Conservation (phyloP, 2,329 filamentous ascomycete species). For the Juglanconis sp. region DNA sequence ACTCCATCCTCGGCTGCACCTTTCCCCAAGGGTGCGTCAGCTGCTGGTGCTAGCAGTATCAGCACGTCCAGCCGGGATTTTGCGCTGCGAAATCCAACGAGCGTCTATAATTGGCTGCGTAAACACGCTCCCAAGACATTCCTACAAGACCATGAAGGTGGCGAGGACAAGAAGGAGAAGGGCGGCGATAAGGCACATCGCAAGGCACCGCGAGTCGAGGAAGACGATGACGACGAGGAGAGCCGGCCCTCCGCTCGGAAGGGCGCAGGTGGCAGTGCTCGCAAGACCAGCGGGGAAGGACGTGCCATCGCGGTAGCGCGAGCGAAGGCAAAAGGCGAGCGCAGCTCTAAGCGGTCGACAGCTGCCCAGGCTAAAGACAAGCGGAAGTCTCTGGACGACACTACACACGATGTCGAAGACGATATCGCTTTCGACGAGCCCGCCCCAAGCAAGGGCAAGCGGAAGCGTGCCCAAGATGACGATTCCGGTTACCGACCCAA, state of each 20-base stretch:
- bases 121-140: slow-evolving; percentile 82
- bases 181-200: slow-evolving; percentile 20
- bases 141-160: slow-evolving; percentile 67
- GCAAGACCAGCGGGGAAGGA: slow-evolving; percentile 28
- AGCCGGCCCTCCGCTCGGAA: slow-evolving; percentile 24
- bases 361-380: slow-evolving; percentile 14
- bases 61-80: slow-evolving; percentile 39
- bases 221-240: slow-evolving; percentile 39
- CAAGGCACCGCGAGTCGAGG: slow-evolving; percentile 23
- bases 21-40: slow-evolving; percentile 35
- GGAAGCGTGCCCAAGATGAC: slow-evolving; percentile 50
- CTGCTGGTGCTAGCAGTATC: slow-evolving; percentile 39
- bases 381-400: slow-evolving; percentile 17
- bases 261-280: slow-evolving; percentile 27
- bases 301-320: slow-evolving; percentile 23
- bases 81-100: slow-evolving; percentile 75
- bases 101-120: slow-evolving; percentile 93
- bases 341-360: slow-evolving; percentile 16
- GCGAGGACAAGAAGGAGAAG: slow-evolving; percentile 23
- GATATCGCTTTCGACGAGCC: slow-evolving; percentile 22
- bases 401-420: slow-evolving; percentile 15
- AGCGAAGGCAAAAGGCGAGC: slow-evolving; percentile 18
- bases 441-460: slow-evolving; percentile 46
- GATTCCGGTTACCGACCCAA: slow-evolving; percentile 59
- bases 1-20: slow-evolving; percentile 8